A percentile compares a stretch with the other conserved stretches of the same genome.
phyloP scores from a whole-genome alignment of 371 early-diverging fungal genomes.

The Mortierella sp. region DNA sequence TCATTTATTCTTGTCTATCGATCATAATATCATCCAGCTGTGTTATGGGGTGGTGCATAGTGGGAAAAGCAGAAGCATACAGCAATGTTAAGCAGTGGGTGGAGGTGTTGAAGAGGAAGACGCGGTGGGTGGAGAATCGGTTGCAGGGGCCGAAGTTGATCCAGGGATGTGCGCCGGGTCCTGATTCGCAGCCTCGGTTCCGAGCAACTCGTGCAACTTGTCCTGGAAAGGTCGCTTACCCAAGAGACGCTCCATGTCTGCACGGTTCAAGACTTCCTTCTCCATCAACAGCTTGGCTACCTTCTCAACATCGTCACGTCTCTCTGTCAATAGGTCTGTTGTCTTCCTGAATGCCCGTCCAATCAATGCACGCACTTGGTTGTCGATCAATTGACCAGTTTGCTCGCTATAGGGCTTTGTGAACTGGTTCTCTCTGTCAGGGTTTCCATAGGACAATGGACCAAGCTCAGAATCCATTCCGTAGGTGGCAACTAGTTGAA shows the following conservation, averaged over 20 bases:
- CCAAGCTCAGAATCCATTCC: conserved; percentile 96
- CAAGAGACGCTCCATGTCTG: conserved; percentile 92
- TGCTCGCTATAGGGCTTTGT: conserved; percentile 97
- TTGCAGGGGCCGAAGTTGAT: conserved; percentile 25
- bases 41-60: no score
- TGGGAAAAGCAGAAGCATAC: no score
- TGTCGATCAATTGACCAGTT: conserved; percentile 94
- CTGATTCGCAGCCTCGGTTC: conserved; percentile 36
- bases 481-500: conserved; percentile 75
- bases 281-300: conserved; percentile 92
- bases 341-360: conserved; percentile 87
- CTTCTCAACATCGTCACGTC: conserved; percentile 88
- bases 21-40: no score
- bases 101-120: conserved; percentile 10
- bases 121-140: conserved; percentile 17
- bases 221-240: conserved; percentile 91
- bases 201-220: conserved; percentile 57
- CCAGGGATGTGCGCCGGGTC: conserved; percentile 25
- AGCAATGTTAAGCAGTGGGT: neutral
- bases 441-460: conserved; percentile 82
- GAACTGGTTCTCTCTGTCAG: conserved; percentile 80
- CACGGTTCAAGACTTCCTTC: conserved; percentile 95
- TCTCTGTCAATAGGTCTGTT: conserved; percentile 79
- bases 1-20: no score
- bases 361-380: conserved; percentile 89